A percentile compares a stretch with the other conserved stretches of the same genome.
These are phyloP conservation scores for Pseudogymnoascus sp. DNA, from an alignment of 2,329 filamentous ascomycete species.

Conservation along the genomic window DNA sequence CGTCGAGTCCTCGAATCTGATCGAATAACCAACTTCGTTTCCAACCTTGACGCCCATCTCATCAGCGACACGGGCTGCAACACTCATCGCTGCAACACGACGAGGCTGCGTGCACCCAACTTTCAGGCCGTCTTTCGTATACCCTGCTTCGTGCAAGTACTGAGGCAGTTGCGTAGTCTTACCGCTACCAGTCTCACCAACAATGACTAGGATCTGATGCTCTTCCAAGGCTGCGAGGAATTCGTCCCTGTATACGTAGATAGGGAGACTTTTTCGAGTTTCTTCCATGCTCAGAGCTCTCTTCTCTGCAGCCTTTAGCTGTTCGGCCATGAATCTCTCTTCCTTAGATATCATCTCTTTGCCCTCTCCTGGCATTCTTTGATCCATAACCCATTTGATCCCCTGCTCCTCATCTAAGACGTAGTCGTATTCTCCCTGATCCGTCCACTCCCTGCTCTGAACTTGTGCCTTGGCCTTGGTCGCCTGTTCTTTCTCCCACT, in stretches of 20 bases:
- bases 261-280: constrained; percentile 80
- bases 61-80: constrained; percentile 90
- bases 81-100: constrained; percentile 93
- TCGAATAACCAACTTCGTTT: constrained; percentile 86
- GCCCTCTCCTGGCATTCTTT: constrained; percentile 62
- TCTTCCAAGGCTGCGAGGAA: constrained; percentile 80
- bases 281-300: constrained; percentile 85
- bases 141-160: constrained; percentile 86
- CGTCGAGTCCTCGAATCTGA: constrained; percentile 89
- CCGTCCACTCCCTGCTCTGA: constrained; percentile 61
- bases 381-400: constrained; percentile 75
- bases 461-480: constrained; percentile 85
- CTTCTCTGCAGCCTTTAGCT: constrained; percentile 81
- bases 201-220: constrained; percentile 82
- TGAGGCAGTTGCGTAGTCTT: constrained; percentile 95
- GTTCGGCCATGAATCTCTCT: constrained; percentile 67
- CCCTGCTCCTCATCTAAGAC: constrained; percentile 86
- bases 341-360: constrained; percentile 68
- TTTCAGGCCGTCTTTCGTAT: constrained; percentile 74
- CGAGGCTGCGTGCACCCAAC: constrained; percentile 91
- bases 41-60: constrained; percentile 88
- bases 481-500: constrained; percentile 89
- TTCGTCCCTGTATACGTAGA: constrained; percentile 79
- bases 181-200: constrained; percentile 89
- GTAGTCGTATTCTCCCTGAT: constrained; percentile 82